Evolutionary conservation across 495 filamentous ascomycete species (phyloP), one percentile per base, ranked within the genome.

Genomic region (Hyphodiscus hymeniophilus): DNA sequence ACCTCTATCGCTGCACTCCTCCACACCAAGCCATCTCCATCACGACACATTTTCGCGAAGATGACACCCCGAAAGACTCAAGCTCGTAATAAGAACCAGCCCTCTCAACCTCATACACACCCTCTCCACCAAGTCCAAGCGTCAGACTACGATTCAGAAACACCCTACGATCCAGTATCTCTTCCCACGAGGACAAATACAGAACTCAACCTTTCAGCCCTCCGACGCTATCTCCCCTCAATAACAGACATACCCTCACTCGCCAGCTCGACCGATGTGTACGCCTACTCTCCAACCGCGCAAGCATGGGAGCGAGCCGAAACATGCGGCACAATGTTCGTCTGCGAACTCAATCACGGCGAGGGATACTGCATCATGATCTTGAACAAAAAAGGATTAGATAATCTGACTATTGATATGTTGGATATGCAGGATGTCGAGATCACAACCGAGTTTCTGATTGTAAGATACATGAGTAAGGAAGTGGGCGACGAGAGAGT

Each of bases 251-350:
- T 95, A 55, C 65, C 85, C 40, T 80, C 79, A 42, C 82, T 89
- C 50, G 86, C 87, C 16, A 80, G 83, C 21, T 89, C 86, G 60
- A 80, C 80, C 36, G 82, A 87, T 7, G 73, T 94, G 44, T 95
- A 94, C 69, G 68, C 70, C 55, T 91, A 91, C 66, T 72, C 67
- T 32, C 71, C 76, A 17, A 63, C 69, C 3, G 64, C 74, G 3
- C 61, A 73, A 41, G 64, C 70, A 47, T 95, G 89, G 89, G 82
- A 91, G 56, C 91, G 88, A 62, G 70, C 69, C 34, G 80, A 76
- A 31, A 68, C 86, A 13, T 87, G 94, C 63, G 89, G 89, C 38
- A 82, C 82, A 2, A 69, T 94, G 35, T 95, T 94, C 66, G 74
- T 94, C 31, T 89, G 82, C 69, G 70, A 81, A 30, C 42, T 55